Evolutionary conservation across 1,284 basidiomycete species (phyloP).

Genomic region (Phellopilus nigrolimitatus): DNA sequence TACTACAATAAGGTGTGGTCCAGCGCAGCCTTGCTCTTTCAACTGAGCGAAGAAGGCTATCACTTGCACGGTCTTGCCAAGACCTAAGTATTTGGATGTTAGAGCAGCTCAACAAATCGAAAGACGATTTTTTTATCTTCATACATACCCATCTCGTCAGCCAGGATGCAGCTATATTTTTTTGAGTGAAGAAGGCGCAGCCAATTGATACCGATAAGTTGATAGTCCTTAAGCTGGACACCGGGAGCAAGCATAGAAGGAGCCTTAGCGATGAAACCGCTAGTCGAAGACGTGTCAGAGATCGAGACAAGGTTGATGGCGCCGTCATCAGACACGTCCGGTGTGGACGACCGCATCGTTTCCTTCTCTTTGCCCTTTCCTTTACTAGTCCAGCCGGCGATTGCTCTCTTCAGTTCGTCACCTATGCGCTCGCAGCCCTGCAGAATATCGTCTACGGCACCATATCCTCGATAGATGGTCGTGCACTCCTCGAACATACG

Average conservation of each 20-base stretch:
- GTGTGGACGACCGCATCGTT: constrained; percentile 24
- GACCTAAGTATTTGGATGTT: constrained; percentile 46
- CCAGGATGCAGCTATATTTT: constrained; percentile 89
- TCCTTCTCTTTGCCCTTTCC: constrained; percentile 37
- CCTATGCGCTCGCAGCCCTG: constrained; percentile 88
- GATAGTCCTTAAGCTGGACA: constrained; percentile 92
- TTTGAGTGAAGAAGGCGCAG: constrained; percentile 82
- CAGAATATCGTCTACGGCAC: constrained; percentile 86
- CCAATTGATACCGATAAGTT: constrained; percentile 98
- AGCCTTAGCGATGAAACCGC: constrained; percentile 71
- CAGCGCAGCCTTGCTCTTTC: constrained; percentile 70
- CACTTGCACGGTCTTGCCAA: constrained; percentile 98
- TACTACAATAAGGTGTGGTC: constrained; percentile 93
- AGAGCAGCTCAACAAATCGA: constrained; percentile 15
- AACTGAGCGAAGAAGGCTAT: constrained; percentile 93
- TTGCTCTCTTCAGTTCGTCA: constrained; percentile 55
- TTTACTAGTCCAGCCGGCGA: constrained; percentile 71
- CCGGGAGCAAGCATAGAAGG: constrained; percentile 67
- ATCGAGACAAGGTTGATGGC: constrained; percentile 54
- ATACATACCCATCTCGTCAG: constrained; percentile 87
- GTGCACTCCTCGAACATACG: constrained; percentile 89
- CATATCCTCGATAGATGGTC: constrained; percentile 86
- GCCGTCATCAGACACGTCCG: constrained; percentile 49
- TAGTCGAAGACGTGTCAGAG: constrained; percentile 39
- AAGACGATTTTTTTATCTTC: constrained; percentile 6